Percentiles rank a stretch among this genome's conserved stretches.
Evolutionary conservation across 352 stramenopile genomes (phyloP).

Genomic region (Phytophthora boehmeriae): DNA sequence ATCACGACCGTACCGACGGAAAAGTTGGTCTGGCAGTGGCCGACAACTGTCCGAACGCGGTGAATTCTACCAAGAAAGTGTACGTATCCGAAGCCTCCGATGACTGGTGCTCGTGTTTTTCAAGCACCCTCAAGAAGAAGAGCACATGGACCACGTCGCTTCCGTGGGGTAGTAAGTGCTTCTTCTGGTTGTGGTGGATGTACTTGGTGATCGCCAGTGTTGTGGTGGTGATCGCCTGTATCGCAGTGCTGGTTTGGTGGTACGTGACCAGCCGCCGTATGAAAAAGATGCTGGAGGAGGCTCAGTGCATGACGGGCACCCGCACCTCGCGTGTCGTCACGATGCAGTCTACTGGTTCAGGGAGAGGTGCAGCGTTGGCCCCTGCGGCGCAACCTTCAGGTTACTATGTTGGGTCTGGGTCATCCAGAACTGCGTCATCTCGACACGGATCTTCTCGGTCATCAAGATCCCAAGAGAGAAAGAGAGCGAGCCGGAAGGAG

Average conservation of each 20-base stretch:
- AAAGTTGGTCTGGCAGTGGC: conserved; percentile 77
- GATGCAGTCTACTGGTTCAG: conserved; percentile 28
- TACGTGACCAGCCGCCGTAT: conserved; percentile 49
- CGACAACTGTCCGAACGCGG: conserved; percentile 78
- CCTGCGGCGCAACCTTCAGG: conserved; percentile 22
- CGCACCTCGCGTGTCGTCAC: conserved; percentile 35
- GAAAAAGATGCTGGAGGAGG: conserved; percentile 47
- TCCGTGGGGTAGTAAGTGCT: conserved; percentile 69
- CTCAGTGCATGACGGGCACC: conserved; percentile 8
- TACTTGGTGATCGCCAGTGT: conserved; percentile 74
- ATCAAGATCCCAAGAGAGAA: conserved; percentile 21
- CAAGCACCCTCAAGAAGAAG: conserved; percentile 58
- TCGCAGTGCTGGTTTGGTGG: conserved; percentile 68
- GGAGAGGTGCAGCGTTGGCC: conserved; percentile 28
- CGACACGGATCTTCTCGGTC: conserved; percentile 20
- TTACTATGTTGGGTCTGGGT: conserved; percentile 23
- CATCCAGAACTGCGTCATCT: conserved; percentile 27
- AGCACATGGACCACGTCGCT: conserved; percentile 60
- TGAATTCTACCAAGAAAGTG: conserved; percentile 79
- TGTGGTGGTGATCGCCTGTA: conserved; percentile 59
- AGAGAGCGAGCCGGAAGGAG: conserved; percentile 16
- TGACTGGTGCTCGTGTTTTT: conserved; percentile 79
- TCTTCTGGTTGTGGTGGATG: conserved; percentile 90
- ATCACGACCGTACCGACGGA: conserved; percentile 67
- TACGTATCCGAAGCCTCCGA: conserved; percentile 44